Base-by-base conservation (phyloP, 805 yeast genomes). In the Metschnikowia continentalis region DNA sequence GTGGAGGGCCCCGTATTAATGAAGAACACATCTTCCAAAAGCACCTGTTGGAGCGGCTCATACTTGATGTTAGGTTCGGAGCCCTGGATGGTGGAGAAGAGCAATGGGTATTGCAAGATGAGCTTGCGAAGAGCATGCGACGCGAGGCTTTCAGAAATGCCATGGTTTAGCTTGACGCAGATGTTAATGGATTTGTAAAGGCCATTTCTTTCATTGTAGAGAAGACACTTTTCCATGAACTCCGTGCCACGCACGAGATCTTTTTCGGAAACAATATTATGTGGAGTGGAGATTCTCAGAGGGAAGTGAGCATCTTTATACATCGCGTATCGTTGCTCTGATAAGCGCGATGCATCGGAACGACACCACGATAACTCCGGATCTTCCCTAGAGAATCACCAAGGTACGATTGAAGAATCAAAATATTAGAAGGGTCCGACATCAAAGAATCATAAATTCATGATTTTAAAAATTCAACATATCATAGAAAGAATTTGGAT, bases 51-150 rank as follows among this genome's bases (percentile, higher is more conserved):
- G 15, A 51, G 49, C 15, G 54, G 54, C 38, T 48, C 51, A 33
- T 41, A 51, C 33, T 36, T 45, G 32, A 44, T 37, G 35, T 40
- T 8, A 6, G 54, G 54, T 35, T 48, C 54, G 13, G 33, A 33
- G 22, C 52, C 54, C 14, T 39, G 42, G 7, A 48, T 46, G 13
- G 39, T 37, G 13, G 46, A 52, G 33, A 48, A 48, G 6, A 48
- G 46, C 41, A 52, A 52, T 2, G 54, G 54, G 36, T 52, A 48
- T 17, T 52, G 43, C 46, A 52, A 46, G 11, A 48, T 49, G 17
- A 52, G 50, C 30, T 42, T 37, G 17, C 54, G 46, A 46, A 52
- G 47, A 17, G 54, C 47, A 4, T 42, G 46, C 10, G 22, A 48
- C 8, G 39, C 54, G 26, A 37, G 37, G 35, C 40, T 37, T 10